phyloP scores from a whole-genome alignment of 192 early-diverging fungal species.

The Lunasporangiospora selenospora region DNA sequence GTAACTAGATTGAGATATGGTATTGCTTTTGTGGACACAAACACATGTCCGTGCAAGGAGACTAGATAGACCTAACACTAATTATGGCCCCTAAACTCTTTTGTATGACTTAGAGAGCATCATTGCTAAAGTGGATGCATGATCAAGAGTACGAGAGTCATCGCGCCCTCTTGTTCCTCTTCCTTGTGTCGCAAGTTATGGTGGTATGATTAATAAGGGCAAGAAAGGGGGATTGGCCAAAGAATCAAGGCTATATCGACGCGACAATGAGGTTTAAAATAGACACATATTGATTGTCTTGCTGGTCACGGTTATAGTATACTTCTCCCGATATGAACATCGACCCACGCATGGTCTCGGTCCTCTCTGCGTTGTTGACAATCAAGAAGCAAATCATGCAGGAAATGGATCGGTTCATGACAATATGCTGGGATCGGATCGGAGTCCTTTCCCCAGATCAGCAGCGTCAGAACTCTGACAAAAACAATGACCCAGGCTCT shows the following conservation, averaged over 20 bases:
- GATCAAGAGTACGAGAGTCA: constrained; percentile 42
- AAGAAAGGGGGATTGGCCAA: no score
- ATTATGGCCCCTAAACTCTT: no score
- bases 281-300: no score
- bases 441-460: constrained; percentile 21
- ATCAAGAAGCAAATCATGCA: constrained; percentile 37
- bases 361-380: constrained; percentile 22
- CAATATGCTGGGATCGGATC: constrained; percentile 42
- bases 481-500: not conserved
- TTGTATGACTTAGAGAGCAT: constrained; percentile 5
- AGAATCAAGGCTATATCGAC: no score
- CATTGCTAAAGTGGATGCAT: constrained; percentile 38
- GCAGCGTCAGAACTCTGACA: not conserved
- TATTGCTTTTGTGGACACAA: no score
- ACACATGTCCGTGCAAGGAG: no score
- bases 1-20: no score
- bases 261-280: no score
- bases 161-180: constrained; percentile 32
- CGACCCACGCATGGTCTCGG: constrained; percentile 20
- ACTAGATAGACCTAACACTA: no score
- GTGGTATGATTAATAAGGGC: no score
- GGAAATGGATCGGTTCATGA: constrained; percentile 40
- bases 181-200: constrained; percentile 30
- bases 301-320: no score
- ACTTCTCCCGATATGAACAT: constrained; percentile 36